A percentile compares a stretch with the other conserved stretches of the same genome.
These are phyloP conservation scores for Globisporangium lucens DNA, from an alignment of 352 stramenopile genomes.

Conservation along the genomic window DNA sequence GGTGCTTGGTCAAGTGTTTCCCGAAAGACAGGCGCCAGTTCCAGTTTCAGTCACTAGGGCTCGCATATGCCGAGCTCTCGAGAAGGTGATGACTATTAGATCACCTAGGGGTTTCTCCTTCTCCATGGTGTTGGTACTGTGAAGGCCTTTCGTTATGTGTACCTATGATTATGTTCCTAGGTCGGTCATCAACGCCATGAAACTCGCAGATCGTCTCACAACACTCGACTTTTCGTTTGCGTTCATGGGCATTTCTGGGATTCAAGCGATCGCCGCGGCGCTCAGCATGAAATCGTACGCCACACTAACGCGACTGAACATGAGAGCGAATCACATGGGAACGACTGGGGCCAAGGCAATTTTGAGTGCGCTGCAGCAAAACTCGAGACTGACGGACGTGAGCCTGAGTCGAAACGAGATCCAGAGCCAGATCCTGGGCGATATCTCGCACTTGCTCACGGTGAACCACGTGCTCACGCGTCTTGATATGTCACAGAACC, in stretches of 20 bases:
- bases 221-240: constrained; percentile 40
- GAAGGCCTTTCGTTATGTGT: too few relatives aligned
- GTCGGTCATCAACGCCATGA: constrained; percentile 27
- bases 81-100: constrained; percentile 10
- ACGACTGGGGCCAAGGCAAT: constrained; percentile 27
- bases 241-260: constrained; percentile 30
- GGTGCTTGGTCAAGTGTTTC: constrained; percentile 10
- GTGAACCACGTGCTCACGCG: constrained; percentile 26
- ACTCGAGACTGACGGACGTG: constrained; percentile 28
- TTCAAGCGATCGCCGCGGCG: constrained; percentile 32
- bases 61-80: constrained; percentile 26
- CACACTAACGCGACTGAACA: constrained; percentile 31
- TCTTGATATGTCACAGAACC: constrained; percentile 33
- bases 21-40: background rate
- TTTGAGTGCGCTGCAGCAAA: constrained; percentile 19
- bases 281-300: constrained; percentile 30
- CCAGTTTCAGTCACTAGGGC: constrained; percentile 11
- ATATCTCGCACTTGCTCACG: constrained; percentile 16
- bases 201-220: constrained; percentile 22
- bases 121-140: too few relatives aligned
- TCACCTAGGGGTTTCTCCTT: too few relatives aligned
- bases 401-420: constrained; percentile 40
- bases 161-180: too few relatives aligned
- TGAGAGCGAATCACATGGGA: constrained; percentile 31
- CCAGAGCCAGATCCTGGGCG: constrained; percentile 18